Conservation (phyloP, 176 grass and related monocot genomes). For the Aegilops speltoides region DNA sequence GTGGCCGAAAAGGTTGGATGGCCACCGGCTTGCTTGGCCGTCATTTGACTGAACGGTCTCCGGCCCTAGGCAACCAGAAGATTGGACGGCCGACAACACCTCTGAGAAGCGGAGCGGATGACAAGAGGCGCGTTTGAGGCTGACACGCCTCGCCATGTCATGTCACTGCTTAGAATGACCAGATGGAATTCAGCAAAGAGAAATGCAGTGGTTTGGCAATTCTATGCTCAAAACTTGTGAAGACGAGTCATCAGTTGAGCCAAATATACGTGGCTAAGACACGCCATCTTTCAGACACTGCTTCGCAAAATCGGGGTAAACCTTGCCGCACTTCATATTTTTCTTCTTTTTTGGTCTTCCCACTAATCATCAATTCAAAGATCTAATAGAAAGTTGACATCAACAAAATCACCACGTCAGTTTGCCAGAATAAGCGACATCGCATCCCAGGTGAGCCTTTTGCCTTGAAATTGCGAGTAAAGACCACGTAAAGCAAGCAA, state of each 20-base stretch:
- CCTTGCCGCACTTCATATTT: background rate
- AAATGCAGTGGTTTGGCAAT: background rate
- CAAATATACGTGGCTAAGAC: background rate
- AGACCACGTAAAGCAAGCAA: background rate
- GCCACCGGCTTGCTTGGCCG: background rate
- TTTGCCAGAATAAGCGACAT: background rate
- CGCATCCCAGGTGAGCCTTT: background rate
- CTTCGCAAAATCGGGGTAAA: background rate
- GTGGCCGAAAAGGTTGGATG: constrained; percentile 22
- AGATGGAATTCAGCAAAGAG: background rate
- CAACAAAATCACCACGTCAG: background rate
- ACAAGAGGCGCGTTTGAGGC: background rate
- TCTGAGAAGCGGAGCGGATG: background rate
- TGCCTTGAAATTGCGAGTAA: background rate
- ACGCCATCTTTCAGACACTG: background rate
- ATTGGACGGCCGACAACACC: constrained; percentile 23
- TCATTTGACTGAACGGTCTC: background rate
- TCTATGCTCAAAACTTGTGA: background rate
- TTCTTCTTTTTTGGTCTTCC: background rate
- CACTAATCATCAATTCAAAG: background rate
- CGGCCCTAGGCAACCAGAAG: background rate
- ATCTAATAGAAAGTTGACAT: background rate
- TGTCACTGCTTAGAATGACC: background rate
- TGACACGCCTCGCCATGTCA: background rate
- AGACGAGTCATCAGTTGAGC: background rate